Percentiles rank a stretch among this genome's conserved stretches.
Conservation (phyloP, 176 grass and related monocot species). For the Triticum aestivum region DNA sequence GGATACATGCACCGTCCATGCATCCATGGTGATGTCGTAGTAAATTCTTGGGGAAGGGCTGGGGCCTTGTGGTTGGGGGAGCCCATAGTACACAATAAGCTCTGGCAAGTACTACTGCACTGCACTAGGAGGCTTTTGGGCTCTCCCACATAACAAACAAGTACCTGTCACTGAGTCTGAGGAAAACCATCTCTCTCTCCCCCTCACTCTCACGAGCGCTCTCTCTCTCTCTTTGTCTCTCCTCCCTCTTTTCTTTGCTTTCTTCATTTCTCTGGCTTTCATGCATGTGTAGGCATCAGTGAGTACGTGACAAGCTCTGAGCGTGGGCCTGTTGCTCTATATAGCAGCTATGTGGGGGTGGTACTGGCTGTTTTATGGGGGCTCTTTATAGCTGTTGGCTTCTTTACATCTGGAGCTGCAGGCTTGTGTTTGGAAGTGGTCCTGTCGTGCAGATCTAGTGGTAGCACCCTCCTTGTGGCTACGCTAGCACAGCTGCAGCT, state of each 20-base stretch:
- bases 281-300: conserved; percentile 93
- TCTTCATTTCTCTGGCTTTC: conserved; percentile 77
- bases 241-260: conserved; percentile 32
- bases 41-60: conserved; percentile 49
- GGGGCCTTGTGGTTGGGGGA: conserved; percentile 16
- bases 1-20: conserved; percentile 8
- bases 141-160: conserved; percentile 79
- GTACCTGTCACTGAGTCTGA: conserved; percentile 52
- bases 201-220: neutral
- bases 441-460: conserved; percentile 55
- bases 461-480: conserved; percentile 39
- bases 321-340: conserved; percentile 61
- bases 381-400: conserved; percentile 96
- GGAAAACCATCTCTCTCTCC: conserved; percentile 30
- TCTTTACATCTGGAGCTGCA: conserved; percentile 97
- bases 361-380: conserved; percentile 61
- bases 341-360: conserved; percentile 64
- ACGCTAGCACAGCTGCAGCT: conserved; percentile 28
- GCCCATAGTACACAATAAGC: conserved; percentile 53
- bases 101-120: conserved; percentile 53
- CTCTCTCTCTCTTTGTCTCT: neutral
- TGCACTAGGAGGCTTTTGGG: conserved; percentile 62
- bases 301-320: conserved; percentile 91
- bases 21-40: conserved; percentile 36
- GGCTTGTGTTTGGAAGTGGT: conserved; percentile 78